Evolutionary conservation across 2,329 filamentous ascomycete genomes (phyloP), one percentile per base, ranked within the genome.

Genomic region (Oidium heveae): DNA sequence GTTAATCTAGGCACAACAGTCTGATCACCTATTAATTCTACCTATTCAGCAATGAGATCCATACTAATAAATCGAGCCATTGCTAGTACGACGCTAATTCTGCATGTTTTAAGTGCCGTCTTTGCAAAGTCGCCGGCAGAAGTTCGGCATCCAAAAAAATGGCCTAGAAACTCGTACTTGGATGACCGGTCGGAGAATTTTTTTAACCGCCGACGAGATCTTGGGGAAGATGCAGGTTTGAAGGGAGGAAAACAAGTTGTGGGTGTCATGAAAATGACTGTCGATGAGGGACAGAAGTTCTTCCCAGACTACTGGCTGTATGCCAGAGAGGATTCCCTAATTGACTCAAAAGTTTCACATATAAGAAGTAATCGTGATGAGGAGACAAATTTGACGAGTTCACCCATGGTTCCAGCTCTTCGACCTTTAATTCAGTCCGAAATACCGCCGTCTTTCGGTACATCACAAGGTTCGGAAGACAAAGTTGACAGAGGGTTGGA

Each of bases 231-330:
- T 43, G 39, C 1, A 9, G 4, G 7, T 20, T 16, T 20, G 18
- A 43, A 43, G 18, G 1, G 15, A 7, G 43, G 16, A 20, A 16
- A 43, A 20, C 39, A 43, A 1, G 82, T 82, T 0, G 73, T 75
- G 1, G 83, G 76, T 0, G 72, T 88, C 55, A 76, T 75, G 63
- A 87, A 87, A 64, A 84, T 88, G 76, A 72, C 77, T 50, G 71
- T 72, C 5, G 79, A 86, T 63, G 74, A 77, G 52, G 76, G 76
- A 57, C 81, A 85, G 64, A 91, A 86, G 72, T 81, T 89, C 63
- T 76, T 80, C 59, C 69, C 80, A 55, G 74, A 84, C 47, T 82
- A 86, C 65, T 80, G 64, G 64, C 60, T 61, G 69, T 63, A 63
- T 55, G 61, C 61, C 13, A 57, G 57, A 24, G 57, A 60, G 4